Conservation (phyloP, 73 alveolate species). For the Symbiodinium pilosum region DNA sequence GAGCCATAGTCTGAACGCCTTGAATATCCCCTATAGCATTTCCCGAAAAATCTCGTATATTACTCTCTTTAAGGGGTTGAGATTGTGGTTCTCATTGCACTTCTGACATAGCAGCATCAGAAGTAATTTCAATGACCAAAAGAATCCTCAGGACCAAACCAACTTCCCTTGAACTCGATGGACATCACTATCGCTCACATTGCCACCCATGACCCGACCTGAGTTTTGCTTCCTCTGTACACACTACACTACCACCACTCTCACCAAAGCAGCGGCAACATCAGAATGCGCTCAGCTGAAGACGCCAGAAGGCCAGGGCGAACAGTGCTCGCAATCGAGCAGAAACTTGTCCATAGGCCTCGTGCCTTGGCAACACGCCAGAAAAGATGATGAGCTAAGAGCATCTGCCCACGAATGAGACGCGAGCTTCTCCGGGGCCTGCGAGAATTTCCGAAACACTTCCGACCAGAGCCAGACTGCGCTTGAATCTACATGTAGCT, state of each 20-base stretch:
- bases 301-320: constrained; percentile 74
- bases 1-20: too few species aligned
- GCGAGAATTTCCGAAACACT: background rate
- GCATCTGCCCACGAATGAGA: background rate
- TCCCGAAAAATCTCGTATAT: too few species aligned
- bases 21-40: too few species aligned
- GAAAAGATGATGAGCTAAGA: background rate
- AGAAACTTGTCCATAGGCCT: constrained; percentile 20
- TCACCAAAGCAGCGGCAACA: background rate
- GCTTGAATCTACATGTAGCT: too few species aligned
- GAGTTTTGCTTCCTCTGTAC: background rate
- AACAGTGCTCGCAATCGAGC: constrained; percentile 53
- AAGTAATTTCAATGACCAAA: too few species aligned
- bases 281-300: background rate
- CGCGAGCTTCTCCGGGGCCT: background rate
- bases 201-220: constrained; percentile 92
- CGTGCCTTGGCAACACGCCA: constrained; percentile 22
- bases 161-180: constrained; percentile 49
- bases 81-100: too few species aligned
- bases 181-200: constrained; percentile 77
- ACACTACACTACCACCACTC: background rate
- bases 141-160: background rate
- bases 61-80: too few species aligned
- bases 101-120: too few species aligned
- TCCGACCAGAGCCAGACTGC: background rate